Percentiles rank a stretch among this genome's conserved stretches.
Conservation (phyloP, 75 land plant genomes). For the Pinus albicaulis region DNA sequence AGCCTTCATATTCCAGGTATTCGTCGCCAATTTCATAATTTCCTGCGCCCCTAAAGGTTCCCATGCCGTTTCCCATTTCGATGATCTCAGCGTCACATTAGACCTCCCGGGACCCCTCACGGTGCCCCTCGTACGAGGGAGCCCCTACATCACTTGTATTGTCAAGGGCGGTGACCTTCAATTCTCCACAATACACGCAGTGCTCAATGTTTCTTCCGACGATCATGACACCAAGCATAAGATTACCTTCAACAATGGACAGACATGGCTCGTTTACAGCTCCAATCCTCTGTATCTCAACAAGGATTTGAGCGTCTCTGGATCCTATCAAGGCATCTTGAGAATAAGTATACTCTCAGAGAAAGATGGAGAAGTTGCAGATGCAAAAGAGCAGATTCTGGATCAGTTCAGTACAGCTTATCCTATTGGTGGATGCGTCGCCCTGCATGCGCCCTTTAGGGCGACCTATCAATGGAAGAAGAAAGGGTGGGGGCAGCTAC, state of each 20-base stretch:
- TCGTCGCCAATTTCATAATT: conserved; percentile 19
- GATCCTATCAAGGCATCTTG: conserved; percentile 13
- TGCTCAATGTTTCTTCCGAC: conserved; percentile 16
- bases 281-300: conserved; percentile 7
- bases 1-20: conserved; percentile 15
- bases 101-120: conserved; percentile 37
- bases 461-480: conserved; percentile 20
- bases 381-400: conserved; percentile 6
- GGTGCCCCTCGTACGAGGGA: conserved; percentile 39
- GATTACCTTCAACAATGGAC: conserved; percentile 27
- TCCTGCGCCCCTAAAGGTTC: not conserved
- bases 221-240: conserved; percentile 24
- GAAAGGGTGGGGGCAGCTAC: conserved; percentile 18
- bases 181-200: conserved; percentile 26
- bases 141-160: conserved; percentile 29
- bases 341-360: conserved; percentile 13
- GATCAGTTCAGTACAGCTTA: conserved; percentile 19
- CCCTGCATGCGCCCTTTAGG: conserved; percentile 14
- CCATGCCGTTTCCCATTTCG: conserved; percentile 23
- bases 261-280: conserved; percentile 29
- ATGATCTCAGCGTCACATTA: conserved; percentile 59
- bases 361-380: not conserved
- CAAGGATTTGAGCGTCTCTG: not conserved
- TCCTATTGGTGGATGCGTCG: conserved; percentile 21
- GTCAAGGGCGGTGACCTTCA: conserved; percentile 10